A percentile compares a stretch with the other conserved stretches of the same genome.
These are phyloP conservation scores for Ascobolus immersus DNA, from an alignment of 495 filamentous ascomycete species.

Conservation along the genomic window DNA sequence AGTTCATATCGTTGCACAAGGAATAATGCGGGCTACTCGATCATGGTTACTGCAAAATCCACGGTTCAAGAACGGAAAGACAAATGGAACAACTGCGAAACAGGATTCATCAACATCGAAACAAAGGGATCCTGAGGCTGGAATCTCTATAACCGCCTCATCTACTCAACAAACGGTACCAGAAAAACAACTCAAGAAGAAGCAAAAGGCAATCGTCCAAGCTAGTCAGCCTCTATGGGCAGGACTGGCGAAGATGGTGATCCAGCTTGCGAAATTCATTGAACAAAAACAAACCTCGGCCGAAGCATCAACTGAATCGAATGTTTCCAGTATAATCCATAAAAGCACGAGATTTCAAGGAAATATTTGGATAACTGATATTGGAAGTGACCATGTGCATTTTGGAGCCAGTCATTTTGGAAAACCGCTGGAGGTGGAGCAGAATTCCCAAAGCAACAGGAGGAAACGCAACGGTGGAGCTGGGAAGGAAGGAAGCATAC, in stretches of 20 bases:
- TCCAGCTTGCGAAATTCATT: conserved; percentile 16
- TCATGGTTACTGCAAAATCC: conserved; percentile 15
- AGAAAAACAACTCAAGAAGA: conserved; percentile 16
- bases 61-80: conserved; percentile 5
- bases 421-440: conserved; percentile 5
- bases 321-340: not conserved
- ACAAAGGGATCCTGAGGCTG: conserved; percentile 16
- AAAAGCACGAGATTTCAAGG: conserved; percentile 3
- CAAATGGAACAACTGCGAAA: conserved; percentile 6
- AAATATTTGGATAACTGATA: conserved; percentile 15
- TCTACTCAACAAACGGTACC: conserved; percentile 8
- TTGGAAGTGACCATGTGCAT: conserved; percentile 13
- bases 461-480: conserved; percentile 1
- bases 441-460: not conserved
- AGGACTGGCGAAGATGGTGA: conserved; percentile 15
- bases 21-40: conserved; percentile 25
- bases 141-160: conserved; percentile 5
- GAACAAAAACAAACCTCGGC: conserved; percentile 14
- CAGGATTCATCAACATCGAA: conserved; percentile 10
- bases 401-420: conserved; percentile 13
- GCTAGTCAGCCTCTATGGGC: conserved; percentile 16
- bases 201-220: conserved; percentile 13
- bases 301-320: conserved; percentile 10
- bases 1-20: conserved; percentile 77
- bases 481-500: conserved; percentile 10